Conservation (phyloP, 2,329 filamentous ascomycete species). For the Phaeomoniella chlamydospora region DNA sequence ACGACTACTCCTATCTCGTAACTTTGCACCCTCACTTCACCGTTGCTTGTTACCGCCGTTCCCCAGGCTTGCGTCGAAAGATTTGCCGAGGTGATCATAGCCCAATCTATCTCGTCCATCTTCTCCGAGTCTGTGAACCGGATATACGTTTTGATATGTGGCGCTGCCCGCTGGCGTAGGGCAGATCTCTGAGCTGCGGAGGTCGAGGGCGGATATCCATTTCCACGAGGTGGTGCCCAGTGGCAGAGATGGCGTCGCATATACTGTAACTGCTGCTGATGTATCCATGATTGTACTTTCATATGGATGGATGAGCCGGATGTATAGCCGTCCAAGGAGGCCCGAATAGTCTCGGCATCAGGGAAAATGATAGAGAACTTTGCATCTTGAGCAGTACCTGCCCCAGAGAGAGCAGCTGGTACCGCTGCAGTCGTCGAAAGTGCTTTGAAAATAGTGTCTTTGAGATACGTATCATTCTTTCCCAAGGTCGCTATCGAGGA, state of each 20-base stretch:
- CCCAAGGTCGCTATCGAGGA: constrained; percentile 76
- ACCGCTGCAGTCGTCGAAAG: constrained; percentile 13
- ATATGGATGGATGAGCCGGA: constrained; percentile 73
- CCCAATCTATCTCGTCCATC: constrained; percentile 55
- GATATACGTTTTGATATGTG: constrained; percentile 83
- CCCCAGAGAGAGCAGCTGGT: constrained; percentile 6
- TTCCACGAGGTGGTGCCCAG: constrained; percentile 50
- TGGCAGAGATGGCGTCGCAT: constrained; percentile 57
- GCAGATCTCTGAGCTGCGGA: constrained; percentile 26
- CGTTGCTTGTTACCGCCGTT: constrained; percentile 38
- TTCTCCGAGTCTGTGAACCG: constrained; percentile 38
- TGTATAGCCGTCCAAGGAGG: constrained; percentile 61
- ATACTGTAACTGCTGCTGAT: constrained; percentile 60
- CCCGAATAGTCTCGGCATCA: constrained; percentile 61
- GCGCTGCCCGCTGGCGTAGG: constrained; percentile 56
- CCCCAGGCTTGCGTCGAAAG: constrained; percentile 85
- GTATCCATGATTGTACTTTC: constrained; percentile 55
- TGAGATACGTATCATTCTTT: constrained; percentile 56
- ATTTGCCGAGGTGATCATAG: constrained; percentile 79
- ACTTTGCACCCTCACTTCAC: constrained; percentile 56
- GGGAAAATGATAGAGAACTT: constrained; percentile 66
- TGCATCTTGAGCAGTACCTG: constrained; percentile 18
- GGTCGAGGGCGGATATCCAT: constrained; percentile 3
- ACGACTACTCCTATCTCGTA: constrained; percentile 76
- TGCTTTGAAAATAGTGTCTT: constrained; percentile 43